Evolutionary conservation across 257 asterid genomes (phyloP).

Genomic region (Solanum pinnatisectum): DNA sequence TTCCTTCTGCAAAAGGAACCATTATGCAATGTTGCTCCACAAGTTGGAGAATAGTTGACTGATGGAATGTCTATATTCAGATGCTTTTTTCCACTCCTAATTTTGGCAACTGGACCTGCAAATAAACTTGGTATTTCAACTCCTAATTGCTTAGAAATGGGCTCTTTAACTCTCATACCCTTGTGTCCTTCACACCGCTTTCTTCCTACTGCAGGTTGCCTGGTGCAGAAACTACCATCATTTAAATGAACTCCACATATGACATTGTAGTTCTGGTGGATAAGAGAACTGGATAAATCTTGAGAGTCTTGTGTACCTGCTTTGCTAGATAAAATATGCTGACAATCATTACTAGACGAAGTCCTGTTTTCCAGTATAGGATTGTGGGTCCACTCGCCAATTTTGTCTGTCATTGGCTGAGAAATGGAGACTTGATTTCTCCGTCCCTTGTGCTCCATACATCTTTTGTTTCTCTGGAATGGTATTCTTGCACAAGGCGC

Average conservation of each 20-base stretch:
- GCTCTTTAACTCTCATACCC: slow-evolving; percentile 17
- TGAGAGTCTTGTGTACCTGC: background rate
- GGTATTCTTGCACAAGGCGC: slow-evolving; percentile 21
- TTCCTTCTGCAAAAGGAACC: slow-evolving; percentile 19
- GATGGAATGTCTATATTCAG: background rate
- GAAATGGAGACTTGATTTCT: background rate
- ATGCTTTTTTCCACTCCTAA: background rate
- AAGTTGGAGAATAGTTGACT: background rate
- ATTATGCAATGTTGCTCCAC: slow-evolving; percentile 7
- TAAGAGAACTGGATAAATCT: background rate
- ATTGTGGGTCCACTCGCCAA: background rate
- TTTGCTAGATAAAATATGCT: background rate
- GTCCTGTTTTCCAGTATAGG: background rate
- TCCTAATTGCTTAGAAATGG: background rate
- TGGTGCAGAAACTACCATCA: slow-evolving; percentile 18
- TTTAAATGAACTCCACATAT: slow-evolving; percentile 19
- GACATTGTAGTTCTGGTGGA: background rate
- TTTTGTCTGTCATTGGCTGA: background rate
- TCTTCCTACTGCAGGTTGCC: slow-evolving; percentile 22
- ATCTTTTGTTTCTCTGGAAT: slow-evolving; percentile 23
- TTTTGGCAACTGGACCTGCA: background rate
- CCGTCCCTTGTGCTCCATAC: slow-evolving; percentile 25
- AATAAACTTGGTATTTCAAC: background rate
- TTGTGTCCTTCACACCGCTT: slow-evolving; percentile 31
- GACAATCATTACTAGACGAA: background rate